phyloP scores from a whole-genome alignment of 2,329 filamentous ascomycete genomes.

The Orbilia brochopaga region DNA sequence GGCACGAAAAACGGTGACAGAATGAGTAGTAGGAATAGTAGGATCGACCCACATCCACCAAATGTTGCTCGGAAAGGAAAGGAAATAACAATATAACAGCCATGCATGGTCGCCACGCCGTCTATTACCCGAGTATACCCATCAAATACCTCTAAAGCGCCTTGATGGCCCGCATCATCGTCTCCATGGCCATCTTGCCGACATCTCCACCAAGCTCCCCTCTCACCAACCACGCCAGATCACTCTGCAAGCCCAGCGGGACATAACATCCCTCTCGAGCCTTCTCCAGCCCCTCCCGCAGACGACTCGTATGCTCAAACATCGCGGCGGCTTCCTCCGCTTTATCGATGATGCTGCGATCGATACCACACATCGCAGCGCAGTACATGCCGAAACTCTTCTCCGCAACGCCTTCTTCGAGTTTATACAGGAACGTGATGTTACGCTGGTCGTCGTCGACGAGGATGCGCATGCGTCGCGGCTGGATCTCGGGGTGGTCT shows the following conservation, averaged over 20 bases:
- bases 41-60: no score
- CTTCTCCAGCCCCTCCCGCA: conserved; percentile 85
- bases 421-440: conserved; percentile 96
- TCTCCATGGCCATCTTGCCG: conserved; percentile 63
- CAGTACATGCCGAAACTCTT: conserved; percentile 99
- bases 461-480: conserved; percentile 90
- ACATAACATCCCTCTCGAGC: conserved; percentile 80
- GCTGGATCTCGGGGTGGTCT: conserved; percentile 81
- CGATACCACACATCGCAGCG: conserved; percentile 96
- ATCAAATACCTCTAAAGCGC: conserved; percentile 60
- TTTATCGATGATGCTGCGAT: conserved; percentile 77
- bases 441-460: conserved; percentile 82
- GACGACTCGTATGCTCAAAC: conserved; percentile 91
- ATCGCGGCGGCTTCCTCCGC: conserved; percentile 87
- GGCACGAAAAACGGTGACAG: conserved; percentile 17
- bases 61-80: no score
- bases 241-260: conserved; percentile 83
- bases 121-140: background rate
- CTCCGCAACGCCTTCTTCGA: conserved; percentile 91
- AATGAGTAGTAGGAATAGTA: no score
- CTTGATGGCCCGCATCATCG: conserved; percentile 68
- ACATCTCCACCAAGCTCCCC: conserved; percentile 59
- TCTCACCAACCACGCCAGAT: conserved; percentile 78
- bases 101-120: background rate
- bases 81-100: conserved; percentile 34